A percentile compares a stretch with the other conserved stretches of the same genome.
These are phyloP conservation scores for Cercospora nicotianae DNA, from an alignment of 2,329 filamentous ascomycete genomes.

Conservation along the genomic window DNA sequence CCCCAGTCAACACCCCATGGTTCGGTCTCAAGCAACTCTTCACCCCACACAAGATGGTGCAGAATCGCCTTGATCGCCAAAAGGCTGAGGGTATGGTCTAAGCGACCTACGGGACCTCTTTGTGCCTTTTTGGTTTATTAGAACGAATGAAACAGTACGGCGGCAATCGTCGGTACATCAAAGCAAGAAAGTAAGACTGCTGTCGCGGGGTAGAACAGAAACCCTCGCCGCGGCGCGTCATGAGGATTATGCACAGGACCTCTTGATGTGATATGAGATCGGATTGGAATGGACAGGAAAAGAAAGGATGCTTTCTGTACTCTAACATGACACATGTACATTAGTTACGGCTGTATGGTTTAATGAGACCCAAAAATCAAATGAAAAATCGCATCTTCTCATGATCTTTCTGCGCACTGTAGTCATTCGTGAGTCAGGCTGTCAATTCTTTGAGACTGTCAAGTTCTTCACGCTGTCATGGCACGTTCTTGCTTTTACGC, in stretches of 20 bases:
- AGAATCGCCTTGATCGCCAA: conserved; percentile 29
- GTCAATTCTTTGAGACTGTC: not conserved
- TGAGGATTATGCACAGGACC: not conserved
- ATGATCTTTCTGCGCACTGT: not conserved
- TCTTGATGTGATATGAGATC: not conserved
- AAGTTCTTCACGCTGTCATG: not conserved
- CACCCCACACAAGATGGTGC: conserved; percentile 29
- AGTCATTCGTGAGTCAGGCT: not conserved
- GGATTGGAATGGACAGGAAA: not conserved
- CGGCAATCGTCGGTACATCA: not conserved
- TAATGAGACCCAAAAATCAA: not conserved
- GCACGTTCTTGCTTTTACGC: not conserved
- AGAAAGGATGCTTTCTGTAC: not conserved
- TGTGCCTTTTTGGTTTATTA: not conserved
- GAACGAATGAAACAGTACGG: not conserved
- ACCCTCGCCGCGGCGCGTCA: not conserved
- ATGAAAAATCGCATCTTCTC: not conserved
- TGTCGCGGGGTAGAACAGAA: not conserved
- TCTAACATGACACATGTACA: not conserved
- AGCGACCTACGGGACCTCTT: not conserved
- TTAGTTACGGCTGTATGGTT: conserved; percentile 4
- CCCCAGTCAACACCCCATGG: conserved; percentile 64
- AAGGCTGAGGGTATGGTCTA: conserved; percentile 35
- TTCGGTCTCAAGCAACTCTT: conserved; percentile 33
- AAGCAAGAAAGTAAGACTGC: not conserved